Evolutionary conservation across 1,284 basidiomycete genomes (phyloP), one percentile per base, ranked within the genome.

Genomic region (Cryptococcus wingfieldii): DNA sequence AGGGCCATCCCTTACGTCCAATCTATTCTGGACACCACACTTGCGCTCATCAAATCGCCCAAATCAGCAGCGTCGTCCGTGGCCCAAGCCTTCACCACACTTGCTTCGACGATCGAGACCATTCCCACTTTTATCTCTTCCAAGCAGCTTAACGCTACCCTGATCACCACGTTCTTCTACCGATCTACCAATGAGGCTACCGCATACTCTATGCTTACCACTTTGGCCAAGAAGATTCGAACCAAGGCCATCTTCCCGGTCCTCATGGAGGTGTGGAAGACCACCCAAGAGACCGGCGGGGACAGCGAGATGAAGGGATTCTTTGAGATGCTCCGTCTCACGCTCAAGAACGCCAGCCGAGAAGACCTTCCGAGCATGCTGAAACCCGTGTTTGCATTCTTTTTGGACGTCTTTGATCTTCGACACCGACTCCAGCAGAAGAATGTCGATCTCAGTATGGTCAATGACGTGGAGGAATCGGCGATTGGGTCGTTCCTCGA

Each of bases 1-100:
- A 85, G 92, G 0, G 80, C 90, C 49, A 90, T 96, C 50, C 89
- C 92, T 6, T 82, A 84, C 76, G 86, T 93, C 73, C 84, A 84
- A 54, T 80, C 83, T n/a, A 82, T 92, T 47, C 80, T 89, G 34
- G 77, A 82, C 7, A 79, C 84, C 51, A 83, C 83, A 57, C 78
- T 85, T 28, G 61, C 70, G 9, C 68, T 85, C 41, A 77, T 86
- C 45, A 79, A 79, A 41, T 54, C 60, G 3, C 48, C 65, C 10
- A 55, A 61, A 13, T 53, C 62, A 3, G 56, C 62, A 1, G 37
- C 63, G 13, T 39, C 53, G 0, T 55, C 64, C 13, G 49, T 56
- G 48, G 60, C 63, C 18, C 59, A 61, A 28, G 54, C 67, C 2
- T 70, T 75, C 50, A 49, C 56, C 14, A 58, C 71, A 12, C 56